A percentile compares a stretch with the other conserved stretches of the same genome.
Conservation (phyloP, 164 flowering plant genomes). For the Stephania japonica region DNA sequence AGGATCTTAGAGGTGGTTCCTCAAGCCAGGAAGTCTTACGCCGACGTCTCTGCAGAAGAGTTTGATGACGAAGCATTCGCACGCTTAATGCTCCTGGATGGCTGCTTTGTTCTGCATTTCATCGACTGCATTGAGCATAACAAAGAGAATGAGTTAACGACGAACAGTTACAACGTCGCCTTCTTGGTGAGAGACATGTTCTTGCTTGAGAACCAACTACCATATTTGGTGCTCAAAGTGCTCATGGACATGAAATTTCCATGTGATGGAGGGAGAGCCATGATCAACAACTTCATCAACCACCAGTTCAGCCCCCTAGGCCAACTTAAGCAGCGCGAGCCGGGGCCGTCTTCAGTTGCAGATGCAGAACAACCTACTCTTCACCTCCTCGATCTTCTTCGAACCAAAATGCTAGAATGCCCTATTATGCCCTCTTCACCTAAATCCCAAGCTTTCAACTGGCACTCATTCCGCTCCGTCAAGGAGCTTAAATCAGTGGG, state of each 20-base stretch:
- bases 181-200: conserved; percentile 11
- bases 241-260: conserved; percentile 1
- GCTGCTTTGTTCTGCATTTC: conserved; percentile 10
- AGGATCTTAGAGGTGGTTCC: not conserved
- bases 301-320: not conserved
- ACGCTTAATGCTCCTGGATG: conserved; percentile 16
- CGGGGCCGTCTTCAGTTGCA: not conserved
- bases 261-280: not conserved
- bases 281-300: not conserved
- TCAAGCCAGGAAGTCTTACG: conserved; percentile 10
- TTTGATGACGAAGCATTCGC: conserved; percentile 10
- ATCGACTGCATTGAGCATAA: not conserved
- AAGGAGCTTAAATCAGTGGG: conserved; percentile 19
- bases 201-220: conserved; percentile 23
- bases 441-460: not conserved
- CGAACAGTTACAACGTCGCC: too few relatives aligned
- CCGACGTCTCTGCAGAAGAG: not conserved
- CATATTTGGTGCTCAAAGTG: conserved; percentile 2
- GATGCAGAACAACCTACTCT: not conserved
- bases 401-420: not conserved
- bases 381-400: conserved; percentile 10
- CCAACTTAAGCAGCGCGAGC: not conserved
- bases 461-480: conserved; percentile 8
- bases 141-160: not conserved
- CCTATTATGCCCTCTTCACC: too few relatives aligned